A percentile compares a stretch with the other conserved stretches of the same genome.
Evolutionary conservation across 345 rosid species (phyloP).

Genomic region (Rhizophora mangle): DNA sequence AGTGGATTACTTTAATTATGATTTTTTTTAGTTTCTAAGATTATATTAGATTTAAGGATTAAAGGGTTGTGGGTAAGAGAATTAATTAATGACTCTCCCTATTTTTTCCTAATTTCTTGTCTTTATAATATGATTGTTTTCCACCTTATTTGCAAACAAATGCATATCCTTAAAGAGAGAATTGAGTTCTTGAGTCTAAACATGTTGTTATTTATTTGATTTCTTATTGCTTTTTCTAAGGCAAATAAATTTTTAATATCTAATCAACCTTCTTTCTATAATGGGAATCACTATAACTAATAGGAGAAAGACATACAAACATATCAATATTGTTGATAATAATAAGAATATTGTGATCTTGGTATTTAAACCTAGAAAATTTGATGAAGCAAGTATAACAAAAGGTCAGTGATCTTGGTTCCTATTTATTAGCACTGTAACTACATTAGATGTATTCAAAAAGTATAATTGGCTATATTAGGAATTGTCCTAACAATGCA

Average conservation of each 20-base stretch:
- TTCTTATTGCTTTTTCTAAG: background rate
- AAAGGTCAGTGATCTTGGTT: conserved; percentile 40
- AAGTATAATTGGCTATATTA: background rate
- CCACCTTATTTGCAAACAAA: conserved; percentile 60
- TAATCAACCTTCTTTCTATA: background rate
- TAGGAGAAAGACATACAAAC: conserved; percentile 60
- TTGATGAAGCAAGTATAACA: conserved; percentile 63
- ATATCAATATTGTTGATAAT: conserved; percentile 73
- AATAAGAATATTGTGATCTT: conserved; percentile 62
- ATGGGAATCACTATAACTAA: conserved; percentile 11
- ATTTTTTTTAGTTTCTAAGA: no score
- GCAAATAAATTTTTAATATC: background rate
- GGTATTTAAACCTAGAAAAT: conserved; percentile 63
- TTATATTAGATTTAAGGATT: no score
- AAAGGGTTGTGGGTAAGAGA: no score
- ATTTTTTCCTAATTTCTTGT: no score
- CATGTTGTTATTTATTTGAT: conserved; percentile 18
- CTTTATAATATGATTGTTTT: no score
- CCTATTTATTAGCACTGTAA: no score
- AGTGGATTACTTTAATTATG: no score
- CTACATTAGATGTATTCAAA: background rate
- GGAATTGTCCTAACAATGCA: background rate
- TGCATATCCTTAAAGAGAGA: conserved; percentile 75
- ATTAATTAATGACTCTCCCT: no score
- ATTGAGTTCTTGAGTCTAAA: conserved; percentile 90